Evolutionary conservation across 2,329 filamentous ascomycete species (phyloP), one percentile per base, ranked within the genome.

Genomic region (Aspergillus sp.): DNA sequence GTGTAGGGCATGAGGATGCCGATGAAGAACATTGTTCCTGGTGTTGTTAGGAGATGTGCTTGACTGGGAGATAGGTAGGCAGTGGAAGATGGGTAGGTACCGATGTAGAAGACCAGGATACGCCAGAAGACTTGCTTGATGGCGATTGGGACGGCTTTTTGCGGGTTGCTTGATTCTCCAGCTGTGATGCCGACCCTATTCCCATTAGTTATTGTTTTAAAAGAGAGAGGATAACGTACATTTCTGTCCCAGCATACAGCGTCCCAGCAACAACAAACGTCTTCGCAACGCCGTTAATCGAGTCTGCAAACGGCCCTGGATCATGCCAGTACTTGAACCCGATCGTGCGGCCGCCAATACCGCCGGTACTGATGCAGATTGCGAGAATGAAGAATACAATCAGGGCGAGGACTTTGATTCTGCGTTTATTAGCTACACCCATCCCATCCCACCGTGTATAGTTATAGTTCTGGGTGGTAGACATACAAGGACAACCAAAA

Each of bases 371-470:
- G 74, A 91, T 82, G 73, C 86, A 89, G 65, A 91, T 88, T 64
- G 82, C 86, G 64, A 91, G 90, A 68, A 92, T 86, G 77, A 90
- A 82, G 79, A 92, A 90, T 43, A 88, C 88, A 87, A 92, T 73
- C 87, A 87, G 64, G 81, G 79, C 77, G 90, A 92, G 47, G 88
- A 90, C 53, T 91, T 80, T 68, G 87, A 87, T 39, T 37, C 35
- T 37, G 35, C 6, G 8, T 2, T 37, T 1, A n/a, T 37, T 37
- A 37, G 35, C 14, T 37, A 8, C 19, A 9, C 4, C 8, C 8
- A 31, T 4, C 27, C 8, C 8, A 31, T 4, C 27, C 27, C 3
- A 11, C 35, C 2, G 6, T 12, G 35, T 37, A 14, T 37, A 4
- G 15, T 1, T n/a, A 37, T 15, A 9, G 2, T 11, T n/a, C 1